A percentile compares a stretch with the other conserved stretches of the same genome.
These are phyloP conservation scores for Flagelloscypha sp. DNA, from an alignment of 768 basidiomycete genomes.

Conservation along the genomic window DNA sequence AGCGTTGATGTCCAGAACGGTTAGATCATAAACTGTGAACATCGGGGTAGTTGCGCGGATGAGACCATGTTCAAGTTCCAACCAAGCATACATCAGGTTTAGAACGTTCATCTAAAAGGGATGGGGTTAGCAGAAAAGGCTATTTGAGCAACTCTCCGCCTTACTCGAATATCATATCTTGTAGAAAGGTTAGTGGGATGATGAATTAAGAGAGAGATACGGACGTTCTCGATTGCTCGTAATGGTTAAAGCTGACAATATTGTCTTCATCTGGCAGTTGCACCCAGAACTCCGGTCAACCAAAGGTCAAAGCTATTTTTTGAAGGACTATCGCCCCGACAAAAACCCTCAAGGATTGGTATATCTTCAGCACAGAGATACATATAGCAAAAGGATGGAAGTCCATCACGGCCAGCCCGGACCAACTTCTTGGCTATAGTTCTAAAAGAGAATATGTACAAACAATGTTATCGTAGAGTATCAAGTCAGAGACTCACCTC, in stretches of 20 bases:
- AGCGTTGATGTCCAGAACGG: no score
- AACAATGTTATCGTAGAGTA: no score
- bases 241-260: constrained; percentile 32
- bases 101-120: constrained; percentile 29
- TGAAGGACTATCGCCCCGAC: constrained; percentile 38
- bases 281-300: constrained; percentile 30
- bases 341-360: constrained; percentile 39
- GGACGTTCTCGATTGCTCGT: constrained; percentile 30
- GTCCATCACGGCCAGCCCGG: constrained; percentile 34
- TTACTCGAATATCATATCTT: constrained; percentile 33
- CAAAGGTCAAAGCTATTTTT: constrained; percentile 29
- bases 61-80: constrained; percentile 37
- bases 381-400: constrained; percentile 36
- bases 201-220: constrained; percentile 7
- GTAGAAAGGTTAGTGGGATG: not conserved
- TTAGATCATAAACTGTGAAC: constrained; percentile 34
- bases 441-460: no score
- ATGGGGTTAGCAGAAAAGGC: not conserved
- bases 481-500: no score
- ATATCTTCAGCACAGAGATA: constrained; percentile 35
- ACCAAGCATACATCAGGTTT: constrained; percentile 34
- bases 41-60: constrained; percentile 40
- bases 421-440: constrained; percentile 39
- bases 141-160: constrained; percentile 3
- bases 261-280: constrained; percentile 27